A percentile compares a stretch with the other conserved stretches of the same genome.
These are phyloP conservation scores for Vitis cinerea DNA, from an alignment of 164 flowering plant species.

Conservation along the genomic window DNA sequence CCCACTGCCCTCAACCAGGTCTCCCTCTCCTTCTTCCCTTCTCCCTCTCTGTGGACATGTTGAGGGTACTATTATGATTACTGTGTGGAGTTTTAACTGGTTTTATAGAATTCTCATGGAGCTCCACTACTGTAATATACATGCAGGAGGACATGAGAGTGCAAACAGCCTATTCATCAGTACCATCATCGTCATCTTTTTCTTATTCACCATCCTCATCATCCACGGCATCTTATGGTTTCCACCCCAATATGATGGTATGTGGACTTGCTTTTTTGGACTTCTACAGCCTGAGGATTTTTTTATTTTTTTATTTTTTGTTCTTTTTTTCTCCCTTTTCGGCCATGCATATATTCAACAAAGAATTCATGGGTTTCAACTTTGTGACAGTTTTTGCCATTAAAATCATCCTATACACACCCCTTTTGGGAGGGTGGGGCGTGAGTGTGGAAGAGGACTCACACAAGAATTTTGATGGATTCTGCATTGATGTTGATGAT, in stretches of 20 bases:
- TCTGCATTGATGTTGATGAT: neutral
- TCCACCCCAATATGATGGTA: constrained; percentile 55
- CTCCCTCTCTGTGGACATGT: neutral
- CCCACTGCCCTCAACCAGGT: constrained; percentile 38
- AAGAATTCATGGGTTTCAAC: too few species aligned
- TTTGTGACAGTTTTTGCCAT: too few species aligned
- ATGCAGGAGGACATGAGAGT: constrained; percentile 41
- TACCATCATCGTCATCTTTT: constrained; percentile 35
- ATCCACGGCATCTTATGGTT: constrained; percentile 33
- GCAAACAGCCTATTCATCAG: constrained; percentile 38
- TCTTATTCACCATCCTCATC: constrained; percentile 33
- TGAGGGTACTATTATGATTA: neutral
- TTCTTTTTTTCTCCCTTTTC: neutral
- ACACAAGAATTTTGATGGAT: neutral
- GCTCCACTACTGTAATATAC: neutral
- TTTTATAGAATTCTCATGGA: neutral
- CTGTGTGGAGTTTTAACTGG: constrained; percentile 4
- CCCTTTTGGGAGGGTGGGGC: too few species aligned
- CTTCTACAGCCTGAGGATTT: neutral
- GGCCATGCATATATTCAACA: too few species aligned
- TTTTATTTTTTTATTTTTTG: neutral
- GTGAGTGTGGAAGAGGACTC: too few species aligned
- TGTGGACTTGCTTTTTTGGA: constrained; percentile 1
- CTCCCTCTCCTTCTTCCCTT: constrained; percentile 2
- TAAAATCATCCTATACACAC: too few species aligned